phyloP scores from a whole-genome alignment of 2,329 filamentous ascomycete genomes.

The Trichophaea hybrida region DNA sequence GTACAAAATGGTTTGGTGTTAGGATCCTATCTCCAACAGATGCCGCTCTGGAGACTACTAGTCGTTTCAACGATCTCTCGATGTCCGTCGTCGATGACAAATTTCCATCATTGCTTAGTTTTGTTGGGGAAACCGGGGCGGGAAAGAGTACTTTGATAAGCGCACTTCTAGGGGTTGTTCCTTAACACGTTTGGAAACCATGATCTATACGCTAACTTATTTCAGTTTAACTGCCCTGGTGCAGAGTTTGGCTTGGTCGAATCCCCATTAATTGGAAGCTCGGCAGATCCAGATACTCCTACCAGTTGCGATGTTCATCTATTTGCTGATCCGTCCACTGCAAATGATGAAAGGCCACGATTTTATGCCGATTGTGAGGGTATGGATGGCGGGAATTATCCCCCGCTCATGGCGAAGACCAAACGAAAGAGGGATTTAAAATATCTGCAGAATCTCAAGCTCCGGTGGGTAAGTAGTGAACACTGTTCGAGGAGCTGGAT shows the following conservation, averaged over 20 bases:
- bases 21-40: conserved; percentile 9
- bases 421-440: no score
- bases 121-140: conserved; percentile 24
- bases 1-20: conserved; percentile 25
- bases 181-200: background rate
- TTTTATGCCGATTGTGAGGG: conserved; percentile 26
- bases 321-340: conserved; percentile 23
- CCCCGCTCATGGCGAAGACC: conserved; percentile 13
- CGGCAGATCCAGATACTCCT: conserved; percentile 16
- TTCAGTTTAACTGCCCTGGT: no score
- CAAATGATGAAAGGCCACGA: conserved; percentile 14
- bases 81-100: conserved; percentile 8
- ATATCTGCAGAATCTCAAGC: no score
- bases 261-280: no score
- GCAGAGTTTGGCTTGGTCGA: no score
- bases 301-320: conserved; percentile 25
- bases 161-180: conserved; percentile 22
- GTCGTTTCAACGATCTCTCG: conserved; percentile 6
- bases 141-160: conserved; percentile 25
- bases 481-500: no score
- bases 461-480: no score
- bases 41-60: background rate
- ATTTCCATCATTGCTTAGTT: conserved; percentile 23
- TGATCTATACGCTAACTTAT: no score
- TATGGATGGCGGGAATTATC: conserved; percentile 20